Conservation (phyloP, 495 filamentous ascomycete species). For the Friedmanniomyces simplex region DNA sequence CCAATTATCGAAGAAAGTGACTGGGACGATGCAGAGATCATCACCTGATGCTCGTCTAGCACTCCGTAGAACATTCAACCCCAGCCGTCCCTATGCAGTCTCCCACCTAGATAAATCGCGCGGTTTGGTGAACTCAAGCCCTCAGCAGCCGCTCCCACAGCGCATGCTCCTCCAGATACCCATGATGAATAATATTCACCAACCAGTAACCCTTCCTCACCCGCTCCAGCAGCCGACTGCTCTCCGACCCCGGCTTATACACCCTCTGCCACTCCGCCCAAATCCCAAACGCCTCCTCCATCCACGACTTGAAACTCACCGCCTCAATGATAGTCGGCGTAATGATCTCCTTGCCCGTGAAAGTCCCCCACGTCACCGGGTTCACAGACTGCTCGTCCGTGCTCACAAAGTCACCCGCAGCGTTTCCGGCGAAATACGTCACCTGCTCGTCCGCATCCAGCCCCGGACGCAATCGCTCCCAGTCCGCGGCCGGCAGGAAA, state of each 20-base stretch:
- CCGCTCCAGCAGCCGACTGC: conserved; percentile 54
- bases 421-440: conserved; percentile 77
- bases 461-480: conserved; percentile 49
- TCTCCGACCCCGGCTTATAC: conserved; percentile 56
- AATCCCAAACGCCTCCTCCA: conserved; percentile 90
- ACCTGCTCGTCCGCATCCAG: conserved; percentile 52
- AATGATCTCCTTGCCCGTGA: conserved; percentile 91
- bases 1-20: conserved; percentile 54
- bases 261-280: conserved; percentile 90
- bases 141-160: conserved; percentile 46
- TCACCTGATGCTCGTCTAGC: conserved; percentile 12
- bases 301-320: conserved; percentile 89
- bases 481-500: conserved; percentile 67
- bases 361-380: conserved; percentile 94
- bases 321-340: conserved; percentile 97
- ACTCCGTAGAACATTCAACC: neutral
- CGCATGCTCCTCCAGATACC: conserved; percentile 55
- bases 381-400: conserved; percentile 64
- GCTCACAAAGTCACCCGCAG: conserved; percentile 56
- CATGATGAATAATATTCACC: conserved; percentile 84
- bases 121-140: neutral
- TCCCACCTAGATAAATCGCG: neutral
- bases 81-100: neutral
- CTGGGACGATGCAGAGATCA: conserved; percentile 40
- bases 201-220: conserved; percentile 67